Conservation (phyloP, 129 eudicot species). For the Pseudognaphalium luteoalbum region DNA sequence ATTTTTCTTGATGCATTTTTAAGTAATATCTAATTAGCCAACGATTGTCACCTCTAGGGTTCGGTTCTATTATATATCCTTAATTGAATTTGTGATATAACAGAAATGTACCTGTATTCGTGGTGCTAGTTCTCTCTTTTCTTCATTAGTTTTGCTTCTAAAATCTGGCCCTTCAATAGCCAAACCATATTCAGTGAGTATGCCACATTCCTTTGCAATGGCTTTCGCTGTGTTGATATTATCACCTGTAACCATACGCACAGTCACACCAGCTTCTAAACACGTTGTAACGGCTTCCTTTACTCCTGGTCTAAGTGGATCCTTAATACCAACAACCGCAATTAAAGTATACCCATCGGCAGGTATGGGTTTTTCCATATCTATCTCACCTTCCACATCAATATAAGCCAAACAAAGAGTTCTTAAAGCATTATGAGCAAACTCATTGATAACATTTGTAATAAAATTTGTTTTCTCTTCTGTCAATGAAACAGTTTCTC, state of each 20-base stretch:
- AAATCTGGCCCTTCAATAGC: slow-evolving; percentile 90
- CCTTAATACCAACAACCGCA: slow-evolving; percentile 86
- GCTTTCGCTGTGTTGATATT: slow-evolving; percentile 92
- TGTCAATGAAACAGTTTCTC: slow-evolving; percentile 47
- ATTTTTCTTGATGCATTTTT: background rate
- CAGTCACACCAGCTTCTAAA: slow-evolving; percentile 81
- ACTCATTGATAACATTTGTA: slow-evolving; percentile 55
- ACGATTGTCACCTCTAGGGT: background rate
- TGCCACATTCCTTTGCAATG: slow-evolving; percentile 92
- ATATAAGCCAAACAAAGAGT: slow-evolving; percentile 84
- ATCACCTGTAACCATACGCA: slow-evolving; percentile 97
- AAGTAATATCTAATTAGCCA: background rate
- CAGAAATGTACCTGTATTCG: slow-evolving; percentile 59
- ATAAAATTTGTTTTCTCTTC: slow-evolving; percentile 43
- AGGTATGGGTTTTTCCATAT: slow-evolving; percentile 46
- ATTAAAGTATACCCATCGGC: slow-evolving; percentile 70
- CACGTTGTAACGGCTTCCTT: slow-evolving; percentile 75
- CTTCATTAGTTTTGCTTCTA: slow-evolving; percentile 43
- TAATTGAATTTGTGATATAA: background rate
- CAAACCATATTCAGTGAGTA: slow-evolving; percentile 60
- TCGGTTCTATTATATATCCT: background rate
- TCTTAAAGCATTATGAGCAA: slow-evolving; percentile 74
- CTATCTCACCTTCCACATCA: slow-evolving; percentile 44
- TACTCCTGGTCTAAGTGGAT: slow-evolving; percentile 93
- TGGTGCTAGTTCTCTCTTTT: slow-evolving; percentile 57